Evolutionary conservation across 2,329 filamentous ascomycete species (phyloP).

Genomic region (Cytospora schulzeri): DNA sequence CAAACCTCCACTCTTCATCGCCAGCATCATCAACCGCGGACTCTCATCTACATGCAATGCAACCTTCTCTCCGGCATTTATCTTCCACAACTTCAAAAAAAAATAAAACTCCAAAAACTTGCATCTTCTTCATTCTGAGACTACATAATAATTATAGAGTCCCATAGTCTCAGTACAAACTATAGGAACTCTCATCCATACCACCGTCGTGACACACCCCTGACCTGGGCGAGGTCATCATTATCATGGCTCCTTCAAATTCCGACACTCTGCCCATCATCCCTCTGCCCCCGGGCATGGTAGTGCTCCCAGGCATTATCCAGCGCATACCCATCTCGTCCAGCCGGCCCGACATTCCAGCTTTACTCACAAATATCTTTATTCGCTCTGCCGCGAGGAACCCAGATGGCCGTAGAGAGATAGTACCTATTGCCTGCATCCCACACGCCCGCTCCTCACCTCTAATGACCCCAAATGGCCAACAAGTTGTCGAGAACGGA

Average conservation of each 20-base stretch:
- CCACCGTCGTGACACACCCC: not conserved
- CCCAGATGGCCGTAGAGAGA: conserved; percentile 63
- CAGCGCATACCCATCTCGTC: conserved; percentile 80
- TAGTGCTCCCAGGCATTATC: conserved; percentile 83
- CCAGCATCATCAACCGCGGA: not conserved
- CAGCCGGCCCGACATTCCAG: conserved; percentile 82
- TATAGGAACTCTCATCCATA: not conserved
- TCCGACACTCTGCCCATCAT: conserved; percentile 70
- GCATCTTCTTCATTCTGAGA: not conserved
- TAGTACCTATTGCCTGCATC: conserved; percentile 82
- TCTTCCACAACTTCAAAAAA: not conserved
- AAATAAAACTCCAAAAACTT: no score
- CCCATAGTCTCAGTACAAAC: not conserved
- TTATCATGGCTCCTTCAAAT: conserved; percentile 39
- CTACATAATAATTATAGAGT: not conserved
- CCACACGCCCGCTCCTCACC: conserved; percentile 70
- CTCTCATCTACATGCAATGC: not conserved
- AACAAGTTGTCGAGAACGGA: conserved; percentile 70
- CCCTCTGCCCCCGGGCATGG: conserved; percentile 75
- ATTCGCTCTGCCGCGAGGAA: conserved; percentile 71
- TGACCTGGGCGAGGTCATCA: not conserved
- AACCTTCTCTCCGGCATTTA: not conserved
- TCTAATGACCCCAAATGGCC: conserved; percentile 71
- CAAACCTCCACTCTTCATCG: no score
- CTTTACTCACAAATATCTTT: conserved; percentile 83